Evolutionary conservation across 805 yeast genomes (phyloP).

Genomic region (Lachancea lanzarotensis): DNA sequence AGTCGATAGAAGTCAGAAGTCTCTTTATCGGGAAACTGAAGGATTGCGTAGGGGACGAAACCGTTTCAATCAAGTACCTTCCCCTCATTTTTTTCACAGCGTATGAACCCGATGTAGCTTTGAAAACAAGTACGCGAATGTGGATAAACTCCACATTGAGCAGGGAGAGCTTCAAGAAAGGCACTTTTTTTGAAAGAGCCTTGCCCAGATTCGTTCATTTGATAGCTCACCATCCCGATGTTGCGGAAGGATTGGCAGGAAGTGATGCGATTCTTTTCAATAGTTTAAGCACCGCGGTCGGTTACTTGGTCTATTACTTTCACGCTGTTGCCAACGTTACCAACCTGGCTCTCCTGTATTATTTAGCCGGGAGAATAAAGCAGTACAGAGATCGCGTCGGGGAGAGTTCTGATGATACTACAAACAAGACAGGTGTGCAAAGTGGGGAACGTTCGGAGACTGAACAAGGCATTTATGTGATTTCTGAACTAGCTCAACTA

Average conservation of each 20-base stretch:
- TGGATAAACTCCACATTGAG: constrained; percentile 64
- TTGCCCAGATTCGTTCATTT: constrained; percentile 62
- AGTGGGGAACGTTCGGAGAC: no score
- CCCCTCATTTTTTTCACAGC: constrained; percentile 69
- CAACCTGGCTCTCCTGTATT: constrained; percentile 66
- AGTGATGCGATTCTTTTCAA: constrained; percentile 31
- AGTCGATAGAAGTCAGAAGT: constrained; percentile 48
- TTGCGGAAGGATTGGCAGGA: constrained; percentile 45
- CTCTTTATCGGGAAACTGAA: constrained; percentile 46
- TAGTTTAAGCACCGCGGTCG: constrained; percentile 49
- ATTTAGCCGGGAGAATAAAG: constrained; percentile 70
- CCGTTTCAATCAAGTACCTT: constrained; percentile 57
- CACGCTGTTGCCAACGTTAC: constrained; percentile 54
- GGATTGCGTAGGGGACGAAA: constrained; percentile 42
- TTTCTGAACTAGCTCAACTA: constrained; percentile 70
- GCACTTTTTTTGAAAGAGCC: constrained; percentile 55
- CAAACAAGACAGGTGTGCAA: no score
- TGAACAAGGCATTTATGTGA: constrained; percentile 45
- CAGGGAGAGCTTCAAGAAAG: constrained; percentile 30
- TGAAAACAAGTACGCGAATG: constrained; percentile 48
- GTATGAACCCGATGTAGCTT: constrained; percentile 55
- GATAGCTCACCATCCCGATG: constrained; percentile 58
- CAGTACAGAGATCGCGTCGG: constrained; percentile 58
- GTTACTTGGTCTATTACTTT: constrained; percentile 54
- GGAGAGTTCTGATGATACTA: constrained; percentile 18